Base-by-base conservation (phyloP, 2,329 filamentous ascomycete genomes). In the Aspergillus neotritici region DNA sequence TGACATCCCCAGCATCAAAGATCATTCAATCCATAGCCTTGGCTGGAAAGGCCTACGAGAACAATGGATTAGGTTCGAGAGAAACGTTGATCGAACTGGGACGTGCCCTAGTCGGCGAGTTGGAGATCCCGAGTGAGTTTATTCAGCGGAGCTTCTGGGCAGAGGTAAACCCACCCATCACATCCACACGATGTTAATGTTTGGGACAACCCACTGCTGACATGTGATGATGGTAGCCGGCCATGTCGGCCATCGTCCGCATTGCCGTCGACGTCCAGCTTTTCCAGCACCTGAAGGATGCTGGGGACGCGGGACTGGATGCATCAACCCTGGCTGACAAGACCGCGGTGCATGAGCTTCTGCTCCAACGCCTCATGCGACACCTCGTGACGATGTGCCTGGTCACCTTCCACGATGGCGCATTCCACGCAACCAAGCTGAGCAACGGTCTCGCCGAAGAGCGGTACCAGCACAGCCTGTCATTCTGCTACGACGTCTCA, bases 301-400 rank as follows among this genome's bases (percentile, higher is more conserved):
- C 56, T 8, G 57, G 56, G 2, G 35, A 45, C 3, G 21, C 41
- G 3, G 65, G 64, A 2, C 28, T 64, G 14, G 56, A 35, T 16
- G 36, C 53, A 1, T 41, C 47, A 3, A 53, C 52, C 3, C 45
- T 70, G 10, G 56, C 65, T 0, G 33, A 51, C 5, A 65, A 63
- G 40, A 57, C 58, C 4, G 53, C 55, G 2, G 55, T 66, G 3
- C 51, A 67, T 38, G 32, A 46, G 4, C 17, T 48, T 11, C 45
- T 68, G 9, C 52, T 57, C 5, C 38, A 58, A 52, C 61, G 67
- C 11, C 57, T 63, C 5, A 50, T 62, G n/a, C 63, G 61, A 39
- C 67, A 70, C 36, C 58, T 70, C 1, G 60, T 63, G 4, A 63
- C 66, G 2, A 70, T 67, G 61, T 59, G 69, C 35, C 35, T 68